These are phyloP conservation scores for Symbiodinium pilosum DNA, from an alignment of 73 alveolate genomes.

Conservation along the genomic window DNA sequence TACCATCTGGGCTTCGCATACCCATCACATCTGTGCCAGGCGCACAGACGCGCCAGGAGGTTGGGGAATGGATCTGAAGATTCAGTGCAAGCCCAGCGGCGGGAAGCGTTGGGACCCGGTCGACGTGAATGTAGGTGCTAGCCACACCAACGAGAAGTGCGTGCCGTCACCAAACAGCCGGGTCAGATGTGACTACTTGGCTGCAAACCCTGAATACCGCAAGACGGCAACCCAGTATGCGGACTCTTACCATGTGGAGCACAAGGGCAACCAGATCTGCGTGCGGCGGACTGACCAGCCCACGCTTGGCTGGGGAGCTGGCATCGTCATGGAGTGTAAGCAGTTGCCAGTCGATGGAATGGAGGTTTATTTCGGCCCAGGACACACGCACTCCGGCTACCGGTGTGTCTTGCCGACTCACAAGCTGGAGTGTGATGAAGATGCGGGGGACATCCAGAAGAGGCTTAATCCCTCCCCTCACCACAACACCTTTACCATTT, in stretches of 20 bases:
- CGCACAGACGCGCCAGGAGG: not conserved
- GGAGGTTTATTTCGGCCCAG: not conserved
- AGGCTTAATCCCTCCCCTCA: not conserved
- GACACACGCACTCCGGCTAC: not conserved
- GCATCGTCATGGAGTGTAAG: not conserved
- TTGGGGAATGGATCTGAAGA: not conserved
- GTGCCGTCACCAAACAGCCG: not conserved
- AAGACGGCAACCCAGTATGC: not conserved
- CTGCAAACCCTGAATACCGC: not conserved
- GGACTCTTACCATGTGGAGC: not conserved
- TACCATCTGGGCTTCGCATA: not conserved
- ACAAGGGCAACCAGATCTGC: not conserved
- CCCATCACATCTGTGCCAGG: not conserved
- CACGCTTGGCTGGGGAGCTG: not conserved
- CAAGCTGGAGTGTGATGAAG: not conserved
- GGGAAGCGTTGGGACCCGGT: not conserved
- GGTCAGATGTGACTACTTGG: not conserved
- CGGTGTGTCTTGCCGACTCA: not conserved
- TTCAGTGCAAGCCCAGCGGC: not conserved
- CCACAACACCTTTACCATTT: not conserved
- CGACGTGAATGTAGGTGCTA: not conserved
- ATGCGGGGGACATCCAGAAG: not conserved
- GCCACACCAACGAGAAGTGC: not conserved
- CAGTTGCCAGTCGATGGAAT: not conserved
- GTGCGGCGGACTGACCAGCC: not conserved